Base-by-base conservation (phyloP, 176 grass and related monocot species). In the Otatea glauca region DNA sequence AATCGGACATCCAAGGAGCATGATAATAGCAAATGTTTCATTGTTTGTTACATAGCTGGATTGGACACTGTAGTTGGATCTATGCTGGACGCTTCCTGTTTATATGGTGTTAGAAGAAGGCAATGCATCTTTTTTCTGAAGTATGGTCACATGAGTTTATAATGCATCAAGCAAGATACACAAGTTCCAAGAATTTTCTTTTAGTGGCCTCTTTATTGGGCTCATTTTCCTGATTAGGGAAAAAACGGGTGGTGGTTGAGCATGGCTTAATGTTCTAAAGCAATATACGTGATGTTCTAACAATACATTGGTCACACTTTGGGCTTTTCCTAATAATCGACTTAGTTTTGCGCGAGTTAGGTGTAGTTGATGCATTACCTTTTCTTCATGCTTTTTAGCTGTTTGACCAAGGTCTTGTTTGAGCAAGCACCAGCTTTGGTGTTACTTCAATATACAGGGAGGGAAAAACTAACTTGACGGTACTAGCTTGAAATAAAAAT, bases 291-390 rank as follows among this genome's bases (percentile, higher is more conserved):
- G 38, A 74, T 20, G 38, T 68, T 74, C n/a, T 43, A 72, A 48
- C 60, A 63, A 77, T 23, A 50, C 29, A 70, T 70, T 41, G n/a
- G n/a, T 5, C n/a, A 6, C 54, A 49, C 56, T 71, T 77, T 69
- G 11, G 64, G 9, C 21, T 79, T 66, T 83, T 20, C 47, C 39
- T 71, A 73, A 27, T 16, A 76, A 58, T 66, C 12, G 17, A 24
- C 63, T 76, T 75, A 60, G 44, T 76, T 81, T 81, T 76, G 43
- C 34, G 14, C 35, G 77, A 71, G 44, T 81, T 85, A 20, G 43
- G 54, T 81, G 63, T 65, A 76, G 70, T 85, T 85, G 82, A 69
- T 35, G 45, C 42, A 50, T 14, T 61, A 67, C 51, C 53, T 75
- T 49, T 61, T 68, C 48, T 66, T 68, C 29, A 63, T 69, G 17